Evolutionary conservation across 768 basidiomycete genomes (phyloP).

Genomic region (Pseudohyphozyma bogoriensis): DNA sequence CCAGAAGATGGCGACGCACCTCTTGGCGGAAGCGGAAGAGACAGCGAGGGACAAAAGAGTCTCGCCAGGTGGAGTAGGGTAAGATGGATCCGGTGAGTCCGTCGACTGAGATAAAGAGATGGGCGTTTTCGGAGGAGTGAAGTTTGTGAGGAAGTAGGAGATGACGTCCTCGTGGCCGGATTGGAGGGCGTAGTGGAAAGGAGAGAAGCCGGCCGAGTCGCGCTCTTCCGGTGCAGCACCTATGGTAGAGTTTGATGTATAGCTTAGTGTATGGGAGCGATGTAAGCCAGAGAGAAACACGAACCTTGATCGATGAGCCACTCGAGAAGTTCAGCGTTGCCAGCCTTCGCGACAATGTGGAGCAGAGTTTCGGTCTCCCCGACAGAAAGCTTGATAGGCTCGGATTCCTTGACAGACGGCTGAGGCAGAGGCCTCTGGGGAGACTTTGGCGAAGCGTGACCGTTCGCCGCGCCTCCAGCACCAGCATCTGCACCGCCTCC

Average conservation of each 20-base stretch:
- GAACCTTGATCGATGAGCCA: slow-evolving; percentile 66
- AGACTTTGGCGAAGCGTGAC: background rate
- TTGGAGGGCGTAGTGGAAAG: slow-evolving; percentile 57
- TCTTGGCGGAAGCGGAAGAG: background rate
- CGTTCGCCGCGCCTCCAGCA: background rate
- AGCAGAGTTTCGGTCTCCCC: background rate
- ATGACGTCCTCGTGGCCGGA: slow-evolving; percentile 49
- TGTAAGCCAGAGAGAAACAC: slow-evolving; percentile 30
- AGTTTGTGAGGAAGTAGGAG: slow-evolving; percentile 53
- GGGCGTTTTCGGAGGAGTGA: slow-evolving; percentile 42
- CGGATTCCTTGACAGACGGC: background rate
- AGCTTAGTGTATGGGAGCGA: too few relatives aligned
- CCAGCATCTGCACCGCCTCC: background rate
- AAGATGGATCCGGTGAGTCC: slow-evolving; percentile 40
- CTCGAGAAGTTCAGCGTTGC: slow-evolving; percentile 49
- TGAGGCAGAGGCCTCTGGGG: background rate
- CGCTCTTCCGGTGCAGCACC: slow-evolving; percentile 66
- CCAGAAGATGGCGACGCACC: too few relatives aligned
- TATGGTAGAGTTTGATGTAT: slow-evolving; percentile 36
- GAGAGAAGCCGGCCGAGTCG: slow-evolving; percentile 50
- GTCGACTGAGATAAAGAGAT: background rate
- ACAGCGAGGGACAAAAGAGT: slow-evolving; percentile 41
- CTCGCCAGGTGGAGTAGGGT: slow-evolving; percentile 42
- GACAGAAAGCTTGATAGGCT: too few relatives aligned
- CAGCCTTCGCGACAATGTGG: background rate